Base-by-base conservation (phyloP, 1,284 basidiomycete genomes). In the Bjerkandera adusta region DNA sequence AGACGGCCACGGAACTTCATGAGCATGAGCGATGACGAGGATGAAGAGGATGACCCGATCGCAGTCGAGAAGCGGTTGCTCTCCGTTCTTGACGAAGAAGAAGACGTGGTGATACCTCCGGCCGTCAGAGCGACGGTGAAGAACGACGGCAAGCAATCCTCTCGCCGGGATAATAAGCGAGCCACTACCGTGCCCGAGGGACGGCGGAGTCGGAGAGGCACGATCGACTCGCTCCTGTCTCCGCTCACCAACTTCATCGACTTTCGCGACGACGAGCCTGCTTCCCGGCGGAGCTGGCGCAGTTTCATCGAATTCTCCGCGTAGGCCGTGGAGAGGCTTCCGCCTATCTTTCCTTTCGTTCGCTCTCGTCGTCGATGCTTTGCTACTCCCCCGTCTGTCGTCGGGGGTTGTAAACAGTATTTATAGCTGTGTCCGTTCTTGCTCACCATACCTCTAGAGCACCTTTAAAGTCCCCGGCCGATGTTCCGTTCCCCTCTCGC, bases 161-260 rank as follows among this genome's bases (percentile, higher is more conserved):
- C 39, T 22, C 26, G 24, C 2, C 18, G 43, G 24, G 36, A 20
- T 1, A 41, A 45, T 42, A 34, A 40, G 21, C 46, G 42, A 24
- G 15, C 16, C n/a, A 16, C 5, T 12, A 30, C 12, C 4, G 12
- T 32, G 21, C 25, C 36, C 22, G 37, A 45, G 25, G 18, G 40
- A 39, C 41, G 43, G 44, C 34, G 55, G 18, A 61, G 65, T 36
- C 58, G 68, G 5, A 55, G 71, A 35, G 59, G 70, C 27, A 75
- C 73, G 11, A 49, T 74, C 35, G 73, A 72, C 45, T 66, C 69
- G 16, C 66, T 72, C 56, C 66, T 75, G 32, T 65, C 69, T 0
- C 70, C 73, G 0, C 66, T 83, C 38, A 72, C 72, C 47, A 81
- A 79, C 53, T 84, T 84, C 60, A 82, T 83, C 52, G 82, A 84